Conservation (phyloP, 179 eudicot genomes). For the Drosera spatulata region DNA sequence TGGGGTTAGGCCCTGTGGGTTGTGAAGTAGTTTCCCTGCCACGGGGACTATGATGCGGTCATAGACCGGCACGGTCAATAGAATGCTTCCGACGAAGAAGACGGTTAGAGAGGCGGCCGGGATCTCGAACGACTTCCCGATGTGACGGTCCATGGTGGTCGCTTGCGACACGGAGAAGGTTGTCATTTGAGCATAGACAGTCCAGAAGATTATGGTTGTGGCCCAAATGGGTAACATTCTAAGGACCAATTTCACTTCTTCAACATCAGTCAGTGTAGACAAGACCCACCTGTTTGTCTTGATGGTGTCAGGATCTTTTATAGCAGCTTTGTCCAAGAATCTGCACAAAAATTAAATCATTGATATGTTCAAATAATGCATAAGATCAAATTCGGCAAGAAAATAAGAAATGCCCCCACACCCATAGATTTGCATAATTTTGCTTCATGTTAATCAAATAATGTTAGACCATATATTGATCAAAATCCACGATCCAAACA, state of each 20-base stretch:
- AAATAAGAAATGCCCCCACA: too few species aligned
- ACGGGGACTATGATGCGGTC: constrained; percentile 49
- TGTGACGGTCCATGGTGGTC: constrained; percentile 67
- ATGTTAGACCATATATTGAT: too few species aligned
- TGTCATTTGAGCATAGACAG: constrained; percentile 89
- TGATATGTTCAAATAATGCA: background rate
- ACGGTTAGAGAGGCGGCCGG: constrained; percentile 75
- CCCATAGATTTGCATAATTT: too few species aligned
- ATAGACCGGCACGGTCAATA: constrained; percentile 60
- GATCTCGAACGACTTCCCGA: constrained; percentile 51
- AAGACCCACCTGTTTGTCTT: constrained; percentile 42
- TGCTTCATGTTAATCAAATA: too few species aligned
- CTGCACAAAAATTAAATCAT: constrained; percentile 16
- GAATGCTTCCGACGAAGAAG: constrained; percentile 63
- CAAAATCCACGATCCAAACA: too few species aligned
- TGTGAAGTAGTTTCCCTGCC: constrained; percentile 26
- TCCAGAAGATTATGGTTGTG: constrained; percentile 86
- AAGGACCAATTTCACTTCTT: constrained; percentile 75
- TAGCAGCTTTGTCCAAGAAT: constrained; percentile 86
- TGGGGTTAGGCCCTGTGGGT: constrained; percentile 72
- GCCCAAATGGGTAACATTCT: constrained; percentile 95
- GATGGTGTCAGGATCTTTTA: constrained; percentile 23
- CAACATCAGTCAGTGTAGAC: constrained; percentile 72
- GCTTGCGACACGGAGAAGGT: constrained; percentile 90
- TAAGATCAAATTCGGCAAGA: background rate